Evolutionary conservation across 2,329 filamentous ascomycete genomes (phyloP), one percentile per base, ranked within the genome.

Genomic region (Teratosphaeriaceae sp.): DNA sequence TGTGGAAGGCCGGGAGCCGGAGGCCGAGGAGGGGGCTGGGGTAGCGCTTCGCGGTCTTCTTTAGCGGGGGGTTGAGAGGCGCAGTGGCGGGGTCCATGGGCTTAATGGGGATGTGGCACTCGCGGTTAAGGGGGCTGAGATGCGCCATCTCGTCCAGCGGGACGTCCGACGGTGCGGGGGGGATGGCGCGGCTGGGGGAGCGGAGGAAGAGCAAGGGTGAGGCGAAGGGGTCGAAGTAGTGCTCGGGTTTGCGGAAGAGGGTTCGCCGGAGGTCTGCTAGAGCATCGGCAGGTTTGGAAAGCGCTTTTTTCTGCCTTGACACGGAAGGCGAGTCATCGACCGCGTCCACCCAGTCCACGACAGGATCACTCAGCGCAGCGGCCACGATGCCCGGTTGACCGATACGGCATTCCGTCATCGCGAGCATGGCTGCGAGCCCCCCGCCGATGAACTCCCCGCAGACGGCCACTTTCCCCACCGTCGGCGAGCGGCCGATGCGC

Each of bases 141-240:
- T 60, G 45, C 2, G 53, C 54, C 45, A 62, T 54, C 8, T 63
- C 59, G 44, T 67, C 65, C 5, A 60, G 42, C 0, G 55, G 49
- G 20, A 37, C 29, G 2, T 41, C 29, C 9, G 41, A 43, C n/a
- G 42, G 11, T 3, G 42, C 15, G 13, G 61, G 57, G 1, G 40
- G 40, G 11, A 61, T 46, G 13, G 56, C 49, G 13, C 56, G 42
- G 9, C 57, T 60, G 5, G 71, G 60, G 1, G 71, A 70, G 38
- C 72, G 69, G 46, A 75, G 73, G 58, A 73, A 73, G 33, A 72
- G 64, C 2, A 70, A 59, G 3, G 72, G 71, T 5, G 70, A 73
- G 1, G 69, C 70, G 49, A 74, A 75, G 3, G 68, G 65, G 50
- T 75, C 72, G 43, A 72, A 72, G 45, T 64, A 71, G 40, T 67